A percentile compares a stretch with the other conserved stretches of the same genome.
Evolutionary conservation across 2,329 filamentous ascomycete species (phyloP).

Genomic region (Xylaria sp.): DNA sequence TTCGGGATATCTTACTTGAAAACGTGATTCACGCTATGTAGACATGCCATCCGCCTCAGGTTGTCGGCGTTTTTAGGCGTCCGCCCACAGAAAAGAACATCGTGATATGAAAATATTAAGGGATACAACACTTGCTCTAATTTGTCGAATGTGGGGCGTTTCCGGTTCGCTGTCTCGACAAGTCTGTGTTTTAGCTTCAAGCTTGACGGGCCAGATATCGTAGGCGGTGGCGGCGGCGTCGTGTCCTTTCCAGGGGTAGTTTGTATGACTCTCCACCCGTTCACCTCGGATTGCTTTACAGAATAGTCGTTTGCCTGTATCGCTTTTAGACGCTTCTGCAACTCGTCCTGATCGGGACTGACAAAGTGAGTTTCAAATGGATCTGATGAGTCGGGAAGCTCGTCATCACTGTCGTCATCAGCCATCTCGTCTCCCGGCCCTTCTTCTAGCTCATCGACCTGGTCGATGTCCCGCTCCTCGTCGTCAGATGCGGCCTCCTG

Average conservation of each 20-base stretch:
- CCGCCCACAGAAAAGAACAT: slow-evolving; percentile 76
- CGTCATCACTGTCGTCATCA: slow-evolving; percentile 49
- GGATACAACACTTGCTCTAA: slow-evolving; percentile 69
- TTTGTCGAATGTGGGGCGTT: slow-evolving; percentile 60
- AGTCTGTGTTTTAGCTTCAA: slow-evolving; percentile 74
- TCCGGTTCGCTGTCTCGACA: slow-evolving; percentile 53
- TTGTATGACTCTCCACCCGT: slow-evolving; percentile 52
- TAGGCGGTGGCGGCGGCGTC: slow-evolving; percentile 36
- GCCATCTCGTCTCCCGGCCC: slow-evolving; percentile 41
- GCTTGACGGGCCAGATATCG: slow-evolving; percentile 46
- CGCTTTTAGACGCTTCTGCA: slow-evolving; percentile 57
- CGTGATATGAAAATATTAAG: slow-evolving; percentile 79
- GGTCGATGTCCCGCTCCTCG: slow-evolving; percentile 44
- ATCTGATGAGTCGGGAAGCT: slow-evolving; percentile 56
- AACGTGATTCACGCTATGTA: slow-evolving; percentile 90
- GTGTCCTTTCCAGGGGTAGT: slow-evolving; percentile 48
- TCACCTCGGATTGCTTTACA: slow-evolving; percentile 49
- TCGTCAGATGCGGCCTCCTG: slow-evolving; percentile 38
- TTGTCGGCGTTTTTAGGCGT: slow-evolving; percentile 68
- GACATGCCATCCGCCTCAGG: slow-evolving; percentile 71
- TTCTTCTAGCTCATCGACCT: slow-evolving; percentile 54
- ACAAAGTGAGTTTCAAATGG: slow-evolving; percentile 84
- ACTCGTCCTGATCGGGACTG: slow-evolving; percentile 62
- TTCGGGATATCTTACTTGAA: slow-evolving; percentile 67
- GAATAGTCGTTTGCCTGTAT: slow-evolving; percentile 55